Evolutionary conservation across 2,329 filamentous ascomycete species (phyloP).

Genomic region (Pseudogymnoascus sp.): DNA sequence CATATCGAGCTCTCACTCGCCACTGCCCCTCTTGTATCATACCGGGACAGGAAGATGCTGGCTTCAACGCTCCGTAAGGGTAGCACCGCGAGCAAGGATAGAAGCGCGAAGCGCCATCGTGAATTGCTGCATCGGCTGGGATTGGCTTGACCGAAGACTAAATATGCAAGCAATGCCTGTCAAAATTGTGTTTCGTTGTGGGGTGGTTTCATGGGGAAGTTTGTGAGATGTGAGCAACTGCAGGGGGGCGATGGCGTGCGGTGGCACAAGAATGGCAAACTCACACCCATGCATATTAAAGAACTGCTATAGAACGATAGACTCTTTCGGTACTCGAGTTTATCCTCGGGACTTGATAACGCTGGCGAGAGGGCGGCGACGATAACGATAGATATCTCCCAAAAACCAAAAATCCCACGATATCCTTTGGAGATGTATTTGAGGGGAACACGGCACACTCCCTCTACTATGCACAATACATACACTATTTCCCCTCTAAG

Average conservation of each 20-base stretch:
- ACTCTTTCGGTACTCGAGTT: neutral
- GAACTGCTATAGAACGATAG: neutral
- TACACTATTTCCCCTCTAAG: neutral
- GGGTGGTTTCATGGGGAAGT: neutral
- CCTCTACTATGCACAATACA: neutral
- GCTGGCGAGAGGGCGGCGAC: neutral
- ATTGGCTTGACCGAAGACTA: neutral
- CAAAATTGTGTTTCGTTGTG: neutral
- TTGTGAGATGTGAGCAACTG: neutral
- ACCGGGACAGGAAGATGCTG: slow-evolving; percentile 20
- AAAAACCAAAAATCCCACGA: neutral
- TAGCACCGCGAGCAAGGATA: slow-evolving; percentile 33
- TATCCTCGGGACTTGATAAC: neutral
- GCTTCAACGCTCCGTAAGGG: slow-evolving; percentile 35
- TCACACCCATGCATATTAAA: slow-evolving; percentile 7
- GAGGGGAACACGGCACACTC: neutral
- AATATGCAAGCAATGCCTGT: neutral
- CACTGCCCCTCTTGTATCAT: slow-evolving; percentile 34
- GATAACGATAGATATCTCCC: neutral
- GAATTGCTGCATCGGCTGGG: neutral
- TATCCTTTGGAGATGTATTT: neutral
- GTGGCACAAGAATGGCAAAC: neutral
- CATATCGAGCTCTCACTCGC: slow-evolving; percentile 45
- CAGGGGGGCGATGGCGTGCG: slow-evolving; percentile 1
- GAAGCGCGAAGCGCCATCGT: slow-evolving; percentile 4